A percentile compares a stretch with the other conserved stretches of the same genome.
Evolutionary conservation across 2,329 filamentous ascomycete species (phyloP).

Genomic region (Fusarium nisikadoi): DNA sequence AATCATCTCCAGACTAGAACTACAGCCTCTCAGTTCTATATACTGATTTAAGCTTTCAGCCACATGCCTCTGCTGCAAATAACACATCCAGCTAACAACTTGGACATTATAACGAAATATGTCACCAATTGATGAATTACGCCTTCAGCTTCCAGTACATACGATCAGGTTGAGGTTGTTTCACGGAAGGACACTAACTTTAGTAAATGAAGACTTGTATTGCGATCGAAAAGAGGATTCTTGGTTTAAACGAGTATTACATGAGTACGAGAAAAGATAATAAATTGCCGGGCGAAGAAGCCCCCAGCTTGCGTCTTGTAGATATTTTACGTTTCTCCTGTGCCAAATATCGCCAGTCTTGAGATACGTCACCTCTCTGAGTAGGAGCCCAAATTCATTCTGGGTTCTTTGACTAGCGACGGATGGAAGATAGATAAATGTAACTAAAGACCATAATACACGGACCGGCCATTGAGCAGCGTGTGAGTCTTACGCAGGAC

Average conservation of each 20-base stretch:
- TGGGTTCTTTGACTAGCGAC: background rate
- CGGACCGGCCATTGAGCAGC: too few relatives aligned
- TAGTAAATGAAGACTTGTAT: background rate
- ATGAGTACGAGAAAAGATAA: background rate
- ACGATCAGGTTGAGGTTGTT: background rate
- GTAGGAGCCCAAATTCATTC: background rate
- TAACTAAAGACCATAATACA: background rate
- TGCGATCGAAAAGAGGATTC: background rate
- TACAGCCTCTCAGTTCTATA: too few relatives aligned
- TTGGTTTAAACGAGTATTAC: background rate
- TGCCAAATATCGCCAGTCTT: too few relatives aligned
- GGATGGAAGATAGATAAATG: background rate
- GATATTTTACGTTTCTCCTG: too few relatives aligned
- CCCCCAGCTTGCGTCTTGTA: too few relatives aligned
- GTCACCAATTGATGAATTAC: too few relatives aligned
- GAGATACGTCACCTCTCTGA: background rate
- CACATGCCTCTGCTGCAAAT: too few relatives aligned
- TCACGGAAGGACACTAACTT: background rate
- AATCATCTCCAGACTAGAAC: background rate
- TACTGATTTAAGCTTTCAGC: too few relatives aligned
- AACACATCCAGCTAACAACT: too few relatives aligned
- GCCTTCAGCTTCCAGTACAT: background rate
- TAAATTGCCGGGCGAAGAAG: too few relatives aligned
- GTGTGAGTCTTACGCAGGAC: too few relatives aligned
- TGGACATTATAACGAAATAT: too few relatives aligned